phyloP scores from a whole-genome alignment of 1,284 basidiomycete genomes.

The Vanrija humicola region DNA sequence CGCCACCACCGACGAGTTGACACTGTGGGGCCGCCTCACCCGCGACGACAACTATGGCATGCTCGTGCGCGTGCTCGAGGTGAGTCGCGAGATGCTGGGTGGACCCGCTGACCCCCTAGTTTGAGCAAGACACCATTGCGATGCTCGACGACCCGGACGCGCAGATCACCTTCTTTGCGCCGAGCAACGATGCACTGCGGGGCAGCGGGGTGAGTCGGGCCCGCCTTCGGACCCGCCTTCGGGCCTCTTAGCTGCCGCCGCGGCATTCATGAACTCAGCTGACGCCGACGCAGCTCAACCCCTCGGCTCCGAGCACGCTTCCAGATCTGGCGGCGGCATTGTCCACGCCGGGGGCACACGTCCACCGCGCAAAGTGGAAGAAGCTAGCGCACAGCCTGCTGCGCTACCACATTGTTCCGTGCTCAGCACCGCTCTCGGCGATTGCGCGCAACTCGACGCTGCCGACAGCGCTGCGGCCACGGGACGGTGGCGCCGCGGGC shows the following conservation, averaged over 20 bases:
- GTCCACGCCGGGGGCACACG: background rate
- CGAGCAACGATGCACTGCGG: constrained; percentile 41
- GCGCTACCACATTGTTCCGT: constrained; percentile 62
- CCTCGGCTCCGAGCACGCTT: constrained; percentile 57
- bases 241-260: constrained; percentile 24
- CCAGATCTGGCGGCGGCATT: constrained; percentile 31
- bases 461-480: constrained; percentile 57
- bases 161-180: constrained; percentile 49
- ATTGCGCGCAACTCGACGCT: constrained; percentile 61
- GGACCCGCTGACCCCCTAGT: constrained; percentile 14
- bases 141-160: constrained; percentile 38
- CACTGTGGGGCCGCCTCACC: constrained; percentile 45
- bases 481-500: constrained; percentile 56
- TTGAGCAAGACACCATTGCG: constrained; percentile 37
- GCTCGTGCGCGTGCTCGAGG: constrained; percentile 47
- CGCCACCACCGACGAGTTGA: constrained; percentile 8
- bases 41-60: constrained; percentile 45
- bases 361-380: constrained; percentile 8
- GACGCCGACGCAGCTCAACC: constrained; percentile 33
- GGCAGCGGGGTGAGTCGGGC: constrained; percentile 28
- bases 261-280: constrained; percentile 1
- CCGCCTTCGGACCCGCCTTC: background rate
- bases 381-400: constrained; percentile 58
- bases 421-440: constrained; percentile 48
- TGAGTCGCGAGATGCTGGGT: constrained; percentile 16